Evolutionary conservation across 73 alveolate species (phyloP).

Genomic region (Paramecium pentaurelia): DNA sequence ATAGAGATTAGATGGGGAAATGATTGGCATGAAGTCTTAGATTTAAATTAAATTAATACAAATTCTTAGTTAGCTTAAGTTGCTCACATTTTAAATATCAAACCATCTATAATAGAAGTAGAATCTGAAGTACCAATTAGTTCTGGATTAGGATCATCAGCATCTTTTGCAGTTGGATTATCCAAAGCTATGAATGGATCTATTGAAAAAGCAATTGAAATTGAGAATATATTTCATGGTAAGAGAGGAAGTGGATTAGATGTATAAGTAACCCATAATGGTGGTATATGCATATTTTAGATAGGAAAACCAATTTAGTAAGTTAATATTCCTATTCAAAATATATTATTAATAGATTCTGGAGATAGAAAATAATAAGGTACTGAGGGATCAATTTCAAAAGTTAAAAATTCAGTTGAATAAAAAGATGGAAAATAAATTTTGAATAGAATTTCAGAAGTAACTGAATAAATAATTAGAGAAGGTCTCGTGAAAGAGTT

Average conservation of each 20-base stretch:
- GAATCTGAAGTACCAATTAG: neutral
- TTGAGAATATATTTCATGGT: constrained; percentile 29
- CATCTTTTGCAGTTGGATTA: neutral
- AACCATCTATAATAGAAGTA: neutral
- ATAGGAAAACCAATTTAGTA: neutral
- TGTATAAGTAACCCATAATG: neutral
- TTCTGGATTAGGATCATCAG: constrained; percentile 42
- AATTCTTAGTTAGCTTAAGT: neutral
- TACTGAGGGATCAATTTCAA: neutral
- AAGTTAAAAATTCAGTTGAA: neutral
- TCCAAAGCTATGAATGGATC: neutral
- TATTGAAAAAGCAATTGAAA: neutral
- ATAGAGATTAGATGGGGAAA: neutral
- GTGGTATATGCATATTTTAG: neutral
- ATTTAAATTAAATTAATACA: neutral
- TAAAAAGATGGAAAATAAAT: neutral
- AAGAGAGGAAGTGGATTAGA: constrained; percentile 25
- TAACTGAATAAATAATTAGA: neutral
- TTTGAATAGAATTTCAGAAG: neutral
- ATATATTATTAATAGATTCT: neutral
- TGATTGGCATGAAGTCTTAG: neutral
- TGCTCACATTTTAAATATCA: neutral
- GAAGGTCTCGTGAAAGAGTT: neutral
- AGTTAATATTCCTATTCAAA: neutral
- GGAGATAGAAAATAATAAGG: neutral